Conservation (phyloP, 2,329 filamentous ascomycete genomes). For the Paecilomyces variotii region DNA sequence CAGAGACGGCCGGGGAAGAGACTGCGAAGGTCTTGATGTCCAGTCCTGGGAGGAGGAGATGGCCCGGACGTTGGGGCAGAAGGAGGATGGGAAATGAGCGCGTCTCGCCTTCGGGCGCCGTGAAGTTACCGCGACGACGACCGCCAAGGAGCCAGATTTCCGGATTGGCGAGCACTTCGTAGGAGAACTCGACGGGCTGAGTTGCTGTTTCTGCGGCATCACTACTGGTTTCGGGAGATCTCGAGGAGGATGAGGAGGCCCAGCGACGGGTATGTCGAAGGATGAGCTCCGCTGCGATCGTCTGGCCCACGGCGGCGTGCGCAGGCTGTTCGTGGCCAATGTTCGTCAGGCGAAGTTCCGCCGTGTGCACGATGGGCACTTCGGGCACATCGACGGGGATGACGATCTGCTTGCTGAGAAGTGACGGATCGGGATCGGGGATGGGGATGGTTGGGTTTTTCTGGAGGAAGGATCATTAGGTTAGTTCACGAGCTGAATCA, state of each 20-base stretch:
- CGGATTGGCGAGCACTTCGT: conserved; percentile 66
- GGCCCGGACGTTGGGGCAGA: conserved; percentile 71
- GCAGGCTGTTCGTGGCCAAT: conserved; percentile 7
- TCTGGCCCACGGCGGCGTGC: conserved; percentile 39
- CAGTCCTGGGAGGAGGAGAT: conserved; percentile 66
- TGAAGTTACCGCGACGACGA: conserved; percentile 69
- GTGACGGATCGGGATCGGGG: conserved; percentile 18
- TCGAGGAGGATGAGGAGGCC: conserved; percentile 25
- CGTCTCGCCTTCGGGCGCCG: conserved; percentile 37
- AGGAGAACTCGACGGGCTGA: conserved; percentile 62
- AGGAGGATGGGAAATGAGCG: conserved; percentile 60
- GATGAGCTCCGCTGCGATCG: conserved; percentile 38
- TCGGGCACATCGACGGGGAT: conserved; percentile 88
- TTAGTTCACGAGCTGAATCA: not conserved
- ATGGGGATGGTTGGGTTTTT: conserved; percentile 25
- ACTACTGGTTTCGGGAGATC: conserved; percentile 11
- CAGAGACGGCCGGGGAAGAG: conserved; percentile 5
- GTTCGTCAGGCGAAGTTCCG: conserved; percentile 34
- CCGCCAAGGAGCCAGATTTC: conserved; percentile 84
- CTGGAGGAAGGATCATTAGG: conserved; percentile 12
- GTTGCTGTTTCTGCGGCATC: conserved; percentile 17
- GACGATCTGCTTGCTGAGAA: conserved; percentile 56
- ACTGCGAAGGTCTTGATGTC: conserved; percentile 58
- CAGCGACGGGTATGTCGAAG: conserved; percentile 51
- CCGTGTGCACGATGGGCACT: conserved; percentile 73